These are phyloP conservation scores for Trametopsis cervina DNA, from an alignment of 768 basidiomycete genomes.

Conservation along the genomic window DNA sequence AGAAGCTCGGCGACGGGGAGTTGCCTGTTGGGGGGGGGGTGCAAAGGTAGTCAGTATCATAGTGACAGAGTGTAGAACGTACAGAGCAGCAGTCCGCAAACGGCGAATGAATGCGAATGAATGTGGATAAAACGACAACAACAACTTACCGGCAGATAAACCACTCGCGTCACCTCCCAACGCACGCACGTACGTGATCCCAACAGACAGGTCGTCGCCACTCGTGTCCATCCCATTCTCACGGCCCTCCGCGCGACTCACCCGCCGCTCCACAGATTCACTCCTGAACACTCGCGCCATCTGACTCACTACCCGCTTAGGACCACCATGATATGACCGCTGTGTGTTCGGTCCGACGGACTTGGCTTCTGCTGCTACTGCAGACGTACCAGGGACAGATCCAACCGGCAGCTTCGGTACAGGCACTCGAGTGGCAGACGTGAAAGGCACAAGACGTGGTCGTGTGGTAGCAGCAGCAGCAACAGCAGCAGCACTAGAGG, in stretches of 20 bases:
- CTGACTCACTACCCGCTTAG: conserved; percentile 51
- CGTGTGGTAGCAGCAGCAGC: no score
- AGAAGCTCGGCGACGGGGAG: conserved; percentile 42
- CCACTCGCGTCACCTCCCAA: conserved; percentile 46
- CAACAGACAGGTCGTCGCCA: conserved; percentile 61
- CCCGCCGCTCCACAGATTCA: conserved; percentile 16
- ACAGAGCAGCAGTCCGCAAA: no score
- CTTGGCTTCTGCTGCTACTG: background rate
- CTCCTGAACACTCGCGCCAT: conserved; percentile 50
- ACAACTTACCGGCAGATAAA: conserved; percentile 6
- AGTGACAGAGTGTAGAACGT: no score
- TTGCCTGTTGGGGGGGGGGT: no score
- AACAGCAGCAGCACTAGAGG: no score
- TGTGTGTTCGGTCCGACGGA: conserved; percentile 1
- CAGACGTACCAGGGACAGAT: conserved; percentile 3
- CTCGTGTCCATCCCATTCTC: conserved; percentile 23
- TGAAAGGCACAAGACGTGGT: conserved; percentile 68
- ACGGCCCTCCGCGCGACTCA: conserved; percentile 25
- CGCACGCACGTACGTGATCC: conserved; percentile 64
- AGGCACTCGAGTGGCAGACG: conserved; percentile 59
- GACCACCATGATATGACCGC: conserved; percentile 30
- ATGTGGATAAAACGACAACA: conserved; percentile 26
- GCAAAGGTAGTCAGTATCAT: no score
- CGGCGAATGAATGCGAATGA: no score
- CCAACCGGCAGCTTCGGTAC: conserved; percentile 41